Evolutionary conservation across 352 stramenopile species (phyloP), one percentile per base, ranked within the genome.

Genomic region (Peronospora destructor): DNA sequence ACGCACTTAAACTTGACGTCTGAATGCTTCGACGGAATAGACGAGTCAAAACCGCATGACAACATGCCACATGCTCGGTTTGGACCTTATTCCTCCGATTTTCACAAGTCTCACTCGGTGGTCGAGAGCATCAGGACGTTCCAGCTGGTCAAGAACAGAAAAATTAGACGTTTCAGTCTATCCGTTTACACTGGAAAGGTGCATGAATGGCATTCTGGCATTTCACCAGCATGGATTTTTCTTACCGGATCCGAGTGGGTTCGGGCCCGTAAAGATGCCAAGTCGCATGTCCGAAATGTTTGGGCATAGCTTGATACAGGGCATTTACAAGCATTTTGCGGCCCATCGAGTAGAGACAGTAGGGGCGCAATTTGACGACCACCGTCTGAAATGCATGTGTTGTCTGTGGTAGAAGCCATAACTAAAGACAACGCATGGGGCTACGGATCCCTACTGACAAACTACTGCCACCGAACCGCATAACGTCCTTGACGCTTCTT

Each of bases 111-210:
- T 41, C 35, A 26, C 16, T 37, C 19, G 32, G 17, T 26, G 23
- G 19, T 50, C 30, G 30, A 50, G 5, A 50, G 30, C 44, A 41
- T 49, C 28, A 28, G 43, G 30, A 34, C 19, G 1, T 21, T 21
- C 19, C 19, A 21, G 19, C 19, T 21, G 43, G 43, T 49, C 29
- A 34, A 49, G 29, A 38, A 8, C 9, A 32, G 12, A n/a, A n/a
- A 32, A 49, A 39, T 49, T 50, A 46, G 62, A 59, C 62, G 62
- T 66, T 52, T 62, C 59, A 62, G 19, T n/a, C n/a, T n/a, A n/a
- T n/a, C n/a, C n/a, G n/a, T n/a, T n/a, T n/a, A n/a, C n/a, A n/a
- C n/a, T n/a, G n/a, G n/a, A n/a, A n/a, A n/a, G n/a, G n/a, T n/a
- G n/a, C n/a, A n/a, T n/a, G n/a, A n/a, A n/a, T n/a, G n/a, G n/a